phyloP scores from a whole-genome alignment of 2,329 filamentous ascomycete species.

The Ceratocystis harringtonii region DNA sequence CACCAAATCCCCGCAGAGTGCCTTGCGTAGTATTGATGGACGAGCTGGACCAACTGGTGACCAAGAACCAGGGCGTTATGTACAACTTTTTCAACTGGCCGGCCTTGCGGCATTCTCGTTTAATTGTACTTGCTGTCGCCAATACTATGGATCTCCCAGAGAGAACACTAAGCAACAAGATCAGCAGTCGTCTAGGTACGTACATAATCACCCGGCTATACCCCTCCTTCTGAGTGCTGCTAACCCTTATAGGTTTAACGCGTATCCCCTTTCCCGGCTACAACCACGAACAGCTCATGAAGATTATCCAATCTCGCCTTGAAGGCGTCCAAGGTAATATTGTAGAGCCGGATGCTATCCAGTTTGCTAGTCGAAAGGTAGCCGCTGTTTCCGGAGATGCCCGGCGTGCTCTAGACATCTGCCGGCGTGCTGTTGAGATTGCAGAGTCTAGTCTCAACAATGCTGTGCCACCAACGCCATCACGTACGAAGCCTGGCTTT shows the following conservation, averaged over 20 bases:
- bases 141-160: slow-evolving; percentile 99
- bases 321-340: slow-evolving; percentile 77
- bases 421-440: slow-evolving; percentile 83
- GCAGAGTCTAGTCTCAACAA: slow-evolving; percentile 42
- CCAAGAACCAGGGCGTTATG: slow-evolving; percentile 98
- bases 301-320: slow-evolving; percentile 88
- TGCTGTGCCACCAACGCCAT: slow-evolving; percentile 24
- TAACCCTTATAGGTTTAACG: slow-evolving; percentile 44
- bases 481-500: slow-evolving; percentile 30
- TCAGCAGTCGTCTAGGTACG: slow-evolving; percentile 66
- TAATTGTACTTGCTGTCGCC: slow-evolving; percentile 92
- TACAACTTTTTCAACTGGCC: slow-evolving; percentile 99
- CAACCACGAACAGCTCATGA: slow-evolving; percentile 92
- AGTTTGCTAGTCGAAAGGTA: slow-evolving; percentile 93
- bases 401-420: slow-evolving; percentile 83
- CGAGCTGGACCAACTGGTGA: slow-evolving; percentile 92
- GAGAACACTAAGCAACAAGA: slow-evolving; percentile 93
- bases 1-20: slow-evolving; percentile 76
- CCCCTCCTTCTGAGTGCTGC: background rate
- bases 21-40: slow-evolving; percentile 98
- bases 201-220: slow-evolving; percentile 16
- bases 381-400: slow-evolving; percentile 93
- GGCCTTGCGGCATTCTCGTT: slow-evolving; percentile 69
- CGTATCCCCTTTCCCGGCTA: slow-evolving; percentile 96
- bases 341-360: slow-evolving; percentile 82